phyloP scores from a whole-genome alignment of 2,329 filamentous ascomycete species.

The Aspergillus felis region DNA sequence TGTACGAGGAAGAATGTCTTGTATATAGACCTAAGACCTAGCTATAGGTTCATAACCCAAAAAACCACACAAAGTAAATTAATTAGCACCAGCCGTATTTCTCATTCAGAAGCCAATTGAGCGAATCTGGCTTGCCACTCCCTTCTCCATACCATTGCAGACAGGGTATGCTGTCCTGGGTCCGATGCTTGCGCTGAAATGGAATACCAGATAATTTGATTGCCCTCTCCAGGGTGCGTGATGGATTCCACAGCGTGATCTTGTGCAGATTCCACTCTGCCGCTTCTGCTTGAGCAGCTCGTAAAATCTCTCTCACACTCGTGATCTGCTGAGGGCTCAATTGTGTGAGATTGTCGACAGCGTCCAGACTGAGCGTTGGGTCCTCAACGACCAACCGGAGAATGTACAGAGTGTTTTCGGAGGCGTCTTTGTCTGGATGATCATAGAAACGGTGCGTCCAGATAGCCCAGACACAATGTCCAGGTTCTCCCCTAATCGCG shows the following conservation, averaged over 20 bases:
- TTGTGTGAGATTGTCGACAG: not conserved
- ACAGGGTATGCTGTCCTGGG: slow-evolving; percentile 13
- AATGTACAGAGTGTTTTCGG: slow-evolving; percentile 2
- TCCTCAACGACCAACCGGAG: slow-evolving; percentile 2
- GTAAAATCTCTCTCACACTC: slow-evolving; percentile 14
- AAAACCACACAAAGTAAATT: too few species aligned
- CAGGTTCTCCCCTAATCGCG: slow-evolving; percentile 15
- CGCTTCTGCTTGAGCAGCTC: slow-evolving; percentile 19
- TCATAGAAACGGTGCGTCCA: slow-evolving; percentile 22
- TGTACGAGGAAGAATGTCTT: not conserved
- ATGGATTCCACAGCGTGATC: slow-evolving; percentile 21
- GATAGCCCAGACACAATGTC: slow-evolving; percentile 18
- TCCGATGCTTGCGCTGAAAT: slow-evolving; percentile 1
- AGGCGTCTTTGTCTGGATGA: slow-evolving; percentile 1
- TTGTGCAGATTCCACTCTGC: slow-evolving; percentile 15
- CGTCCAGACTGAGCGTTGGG: not conserved
- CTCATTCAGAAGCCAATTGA: slow-evolving; percentile 31
- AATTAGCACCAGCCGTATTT: slow-evolving; percentile 29
- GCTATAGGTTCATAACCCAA: not conserved
- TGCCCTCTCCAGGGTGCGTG: slow-evolving; percentile 1
- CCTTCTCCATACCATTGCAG: slow-evolving; percentile 19
- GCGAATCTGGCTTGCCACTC: slow-evolving; percentile 1
- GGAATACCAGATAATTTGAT: not conserved
- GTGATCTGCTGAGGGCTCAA: slow-evolving; percentile 3
- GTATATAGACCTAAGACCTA: not conserved